Evolutionary conservation across 805 yeast species (phyloP), one percentile per base, ranked within the genome.

Genomic region (Sugiyamaella valdiviana): DNA sequence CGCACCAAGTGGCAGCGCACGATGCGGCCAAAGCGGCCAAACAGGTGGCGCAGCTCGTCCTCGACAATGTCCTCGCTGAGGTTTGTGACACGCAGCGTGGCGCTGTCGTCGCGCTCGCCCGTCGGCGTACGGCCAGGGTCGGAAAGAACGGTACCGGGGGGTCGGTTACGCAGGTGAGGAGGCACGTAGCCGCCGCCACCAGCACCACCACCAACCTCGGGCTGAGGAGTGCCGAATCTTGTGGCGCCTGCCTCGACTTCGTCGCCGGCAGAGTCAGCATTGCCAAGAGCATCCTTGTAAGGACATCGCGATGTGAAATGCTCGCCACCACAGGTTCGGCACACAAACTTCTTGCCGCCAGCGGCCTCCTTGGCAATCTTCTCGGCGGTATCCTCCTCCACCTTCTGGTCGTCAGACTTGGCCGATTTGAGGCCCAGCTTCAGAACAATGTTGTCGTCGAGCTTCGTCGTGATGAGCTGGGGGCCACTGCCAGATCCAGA

Each of bases 281-380:
- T 73, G 32, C 83, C 86, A 65, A 91, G 74, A 36, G 93, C 85
- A 61, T 84, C 95, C 73, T 85, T 90, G 78, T 80, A 88, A 55
- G 99, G 99, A 85, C 99, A 93, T 72, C 84, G 83, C 67, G 88
- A 73, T 38, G 97, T 85, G 78, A 82, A 86, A 76, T 93, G 99
- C 58, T 80, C 84, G 64, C 96, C 96, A 52, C 85, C 85, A 83
- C 99, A 93, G 48, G 77, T 72, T 78, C 97, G 86, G 79, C 99
- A 93, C 59, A 69, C 72, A 53, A 77, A 65, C 63, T 68, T 71
- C 73, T 64, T 75, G 65, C 70, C 69, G 61, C 67, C 70, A 63
- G 67, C 74, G 46, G 68, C 65, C 45, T 70, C 72, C 60, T 75
- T 75, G 59, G 71, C 70, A 52, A 72, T 73, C 53, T 71, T 69